These are phyloP conservation scores for Trichoderma atrobrunneum DNA, from an alignment of 2,329 filamentous ascomycete genomes.

Conservation along the genomic window DNA sequence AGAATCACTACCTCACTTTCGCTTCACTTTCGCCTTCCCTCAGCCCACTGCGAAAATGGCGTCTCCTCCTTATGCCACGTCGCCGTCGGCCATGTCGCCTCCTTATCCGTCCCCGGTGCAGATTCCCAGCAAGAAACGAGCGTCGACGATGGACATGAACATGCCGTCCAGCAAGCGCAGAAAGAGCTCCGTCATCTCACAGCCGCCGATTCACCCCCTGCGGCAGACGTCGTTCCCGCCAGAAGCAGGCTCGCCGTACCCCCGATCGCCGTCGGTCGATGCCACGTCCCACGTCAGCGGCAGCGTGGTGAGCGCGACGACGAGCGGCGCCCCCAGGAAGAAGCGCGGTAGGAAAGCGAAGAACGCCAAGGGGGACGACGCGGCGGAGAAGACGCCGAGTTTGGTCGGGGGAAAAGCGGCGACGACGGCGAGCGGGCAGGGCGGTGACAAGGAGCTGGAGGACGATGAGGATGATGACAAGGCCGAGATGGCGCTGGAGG, in stretches of 20 bases:
- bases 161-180: constrained; percentile 60
- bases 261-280: constrained; percentile 65
- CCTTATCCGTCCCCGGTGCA: constrained; percentile 52
- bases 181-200: constrained; percentile 64
- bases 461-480: constrained; percentile 58
- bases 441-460: constrained; percentile 46
- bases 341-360: constrained; percentile 63
- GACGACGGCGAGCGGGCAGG: constrained; percentile 45
- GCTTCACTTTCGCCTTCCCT: background rate
- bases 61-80: constrained; percentile 53
- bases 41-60: constrained; percentile 41
- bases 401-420: constrained; percentile 41
- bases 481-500: constrained; percentile 55
- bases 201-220: constrained; percentile 62
- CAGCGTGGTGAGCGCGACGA: constrained; percentile 51
- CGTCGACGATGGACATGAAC: constrained; percentile 52
- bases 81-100: constrained; percentile 54
- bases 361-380: constrained; percentile 45
- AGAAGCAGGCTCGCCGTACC: constrained; percentile 49
- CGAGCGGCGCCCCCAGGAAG: constrained; percentile 49
- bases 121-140: constrained; percentile 58
- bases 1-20: too few species aligned
- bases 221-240: constrained; percentile 79
- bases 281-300: constrained; percentile 59
- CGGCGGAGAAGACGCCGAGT: constrained; percentile 44